A percentile compares a stretch with the other conserved stretches of the same genome.
These are phyloP conservation scores for Termitomyces sp. DNA, from an alignment of 768 basidiomycete genomes.

Conservation along the genomic window DNA sequence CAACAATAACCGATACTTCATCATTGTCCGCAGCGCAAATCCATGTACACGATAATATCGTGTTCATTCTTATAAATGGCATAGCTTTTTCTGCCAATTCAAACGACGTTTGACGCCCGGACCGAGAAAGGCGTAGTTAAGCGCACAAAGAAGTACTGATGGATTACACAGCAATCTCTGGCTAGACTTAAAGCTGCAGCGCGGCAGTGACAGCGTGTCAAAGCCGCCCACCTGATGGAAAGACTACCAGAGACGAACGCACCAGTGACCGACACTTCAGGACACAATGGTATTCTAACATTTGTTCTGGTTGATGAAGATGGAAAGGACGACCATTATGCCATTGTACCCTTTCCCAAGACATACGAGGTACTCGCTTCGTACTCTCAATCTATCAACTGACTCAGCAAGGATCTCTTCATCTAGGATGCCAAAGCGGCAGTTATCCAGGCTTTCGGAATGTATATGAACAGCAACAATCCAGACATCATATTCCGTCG, in stretches of 20 bases:
- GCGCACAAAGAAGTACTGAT: background rate
- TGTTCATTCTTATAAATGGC: background rate
- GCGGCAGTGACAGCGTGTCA: background rate
- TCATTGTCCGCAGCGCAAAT: background rate
- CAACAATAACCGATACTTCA: background rate
- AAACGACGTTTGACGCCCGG: background rate
- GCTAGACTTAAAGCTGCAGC: background rate
- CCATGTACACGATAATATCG: background rate
- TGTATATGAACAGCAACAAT: background rate
- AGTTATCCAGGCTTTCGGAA: constrained; percentile 4
- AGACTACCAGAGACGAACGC: background rate
- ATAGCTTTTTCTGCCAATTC: background rate
- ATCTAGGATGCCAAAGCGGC: constrained; percentile 6
- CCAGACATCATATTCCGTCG: constrained; percentile 14
- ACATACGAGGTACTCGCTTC: constrained; percentile 10
- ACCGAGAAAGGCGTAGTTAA: background rate
- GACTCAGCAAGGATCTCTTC: background rate
- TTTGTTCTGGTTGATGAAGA: constrained; percentile 5
- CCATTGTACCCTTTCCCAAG: constrained; percentile 16
- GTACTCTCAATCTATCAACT: background rate
- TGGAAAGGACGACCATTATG: constrained; percentile 6
- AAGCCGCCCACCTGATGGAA: background rate
- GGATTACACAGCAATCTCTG: background rate
- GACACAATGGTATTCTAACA: constrained; percentile 2
- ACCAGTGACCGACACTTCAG: background rate